phyloP scores from a whole-genome alignment of 176 grass and related monocot genomes.

The Aegilops longissima region DNA sequence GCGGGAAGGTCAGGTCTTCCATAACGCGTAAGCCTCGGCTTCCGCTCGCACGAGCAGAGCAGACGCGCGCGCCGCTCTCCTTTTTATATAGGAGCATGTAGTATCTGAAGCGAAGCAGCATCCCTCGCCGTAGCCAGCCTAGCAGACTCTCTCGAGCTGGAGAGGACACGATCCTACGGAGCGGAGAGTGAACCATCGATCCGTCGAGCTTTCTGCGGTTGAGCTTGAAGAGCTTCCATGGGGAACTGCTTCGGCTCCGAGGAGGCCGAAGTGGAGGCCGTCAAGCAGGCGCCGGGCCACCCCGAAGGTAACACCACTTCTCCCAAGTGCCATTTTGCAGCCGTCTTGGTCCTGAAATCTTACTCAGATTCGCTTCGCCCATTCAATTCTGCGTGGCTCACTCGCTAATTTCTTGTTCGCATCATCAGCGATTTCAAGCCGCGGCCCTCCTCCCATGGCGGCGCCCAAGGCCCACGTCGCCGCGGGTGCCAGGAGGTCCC shows the following conservation, averaged over 20 bases:
- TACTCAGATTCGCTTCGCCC: neutral
- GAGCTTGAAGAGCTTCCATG: conserved; percentile 23
- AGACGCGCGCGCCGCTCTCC: neutral
- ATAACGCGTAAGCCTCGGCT: conserved; percentile 39
- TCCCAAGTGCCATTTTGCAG: neutral
- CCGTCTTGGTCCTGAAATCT: neutral
- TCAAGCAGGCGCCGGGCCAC: neutral
- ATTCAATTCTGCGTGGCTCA: neutral
- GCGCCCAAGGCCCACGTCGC: neutral
- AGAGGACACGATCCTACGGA: neutral
- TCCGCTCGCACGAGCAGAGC: neutral
- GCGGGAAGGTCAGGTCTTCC: conserved; percentile 35
- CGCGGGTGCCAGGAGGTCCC: neutral
- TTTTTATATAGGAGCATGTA: conserved; percentile 19
- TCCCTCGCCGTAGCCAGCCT: neutral
- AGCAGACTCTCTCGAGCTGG: too few species aligned
- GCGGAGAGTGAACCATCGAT: neutral
- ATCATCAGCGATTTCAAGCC: neutral
- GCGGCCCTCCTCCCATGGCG: neutral
- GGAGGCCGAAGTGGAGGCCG: conserved; percentile 27
- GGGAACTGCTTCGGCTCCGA: conserved; percentile 60
- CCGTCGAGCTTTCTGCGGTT: neutral
- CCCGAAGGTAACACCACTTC: neutral
- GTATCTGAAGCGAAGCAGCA: neutral
- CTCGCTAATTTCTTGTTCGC: neutral